Conservation (phyloP, 192 early-diverging fungal species). For the Dimargaris xerosporica region DNA sequence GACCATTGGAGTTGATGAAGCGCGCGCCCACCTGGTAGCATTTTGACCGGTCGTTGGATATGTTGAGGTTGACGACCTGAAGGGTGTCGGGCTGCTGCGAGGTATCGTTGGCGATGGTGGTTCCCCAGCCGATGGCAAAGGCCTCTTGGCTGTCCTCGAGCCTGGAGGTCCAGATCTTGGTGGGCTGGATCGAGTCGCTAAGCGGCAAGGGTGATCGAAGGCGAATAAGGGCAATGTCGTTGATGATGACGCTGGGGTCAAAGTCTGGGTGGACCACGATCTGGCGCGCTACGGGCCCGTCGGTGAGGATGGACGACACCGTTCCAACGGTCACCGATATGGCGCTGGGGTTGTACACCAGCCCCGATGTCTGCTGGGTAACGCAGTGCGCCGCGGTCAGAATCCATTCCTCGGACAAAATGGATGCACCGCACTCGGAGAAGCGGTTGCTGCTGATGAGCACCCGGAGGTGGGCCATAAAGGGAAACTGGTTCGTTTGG, state of each 20-base stretch:
- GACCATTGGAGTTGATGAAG: constrained; percentile 22
- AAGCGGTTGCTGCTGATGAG: constrained; percentile 16
- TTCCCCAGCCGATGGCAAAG: constrained; percentile 28
- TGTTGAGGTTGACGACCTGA: constrained; percentile 15
- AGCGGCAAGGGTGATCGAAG: constrained; percentile 22
- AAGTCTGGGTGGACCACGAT: constrained; percentile 8
- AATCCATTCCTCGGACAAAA: constrained; percentile 27
- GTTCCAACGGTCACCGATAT: not conserved
- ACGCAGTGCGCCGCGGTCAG: constrained; percentile 36
- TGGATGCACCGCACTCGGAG: constrained; percentile 25
- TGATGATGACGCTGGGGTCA: constrained; percentile 15
- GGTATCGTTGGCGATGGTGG: constrained; percentile 15
- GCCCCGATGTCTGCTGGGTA: constrained; percentile 10
- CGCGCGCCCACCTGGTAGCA: constrained; percentile 8
- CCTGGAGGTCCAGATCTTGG: constrained; percentile 19
- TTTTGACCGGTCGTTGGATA: constrained; percentile 10
- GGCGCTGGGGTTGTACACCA: not conserved
- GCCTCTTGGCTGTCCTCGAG: constrained; percentile 18
- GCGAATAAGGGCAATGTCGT: constrained; percentile 32
- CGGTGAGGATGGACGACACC: not conserved
- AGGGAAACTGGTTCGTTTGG: constrained; percentile 22
- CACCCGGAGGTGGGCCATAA: constrained; percentile 26
- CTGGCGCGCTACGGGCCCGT: not conserved
- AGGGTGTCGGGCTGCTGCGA: constrained; percentile 18
- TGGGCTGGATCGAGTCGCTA: constrained; percentile 19